Base-by-base conservation (phyloP, 768 basidiomycete species). In the Termitomyces sp. region DNA sequence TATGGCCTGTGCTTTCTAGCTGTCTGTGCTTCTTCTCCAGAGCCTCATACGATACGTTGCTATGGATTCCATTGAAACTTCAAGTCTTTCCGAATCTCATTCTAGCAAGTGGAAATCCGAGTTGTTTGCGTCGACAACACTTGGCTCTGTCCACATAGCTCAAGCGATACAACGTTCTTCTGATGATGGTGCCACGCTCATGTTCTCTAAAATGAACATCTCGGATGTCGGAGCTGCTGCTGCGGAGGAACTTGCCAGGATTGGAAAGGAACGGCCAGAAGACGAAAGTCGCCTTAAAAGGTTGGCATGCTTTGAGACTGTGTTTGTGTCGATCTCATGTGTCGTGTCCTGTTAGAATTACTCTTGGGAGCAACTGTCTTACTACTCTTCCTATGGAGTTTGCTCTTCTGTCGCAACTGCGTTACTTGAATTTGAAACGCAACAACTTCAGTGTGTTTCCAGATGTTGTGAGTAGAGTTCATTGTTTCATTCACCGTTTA, bases 371-470 rank as follows among this genome's bases (percentile, higher is more conserved):
- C 70, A 99, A 99, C 70, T 83, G 85, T 42, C 78, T 99, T 28
- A 77, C 85, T 46, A 85, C 83, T 2, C 78, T 96, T 46, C 93
- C 94, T 22, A 79, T 78, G 54, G 83, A 86, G 42, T 92, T 94
- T 64, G 80, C 82, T 5, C 77, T 86, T 34, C 71, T 95, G 52
- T 84, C 87, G 41, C 82, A 79, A 60, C 75, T 96, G 44, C 81
- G 92, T 62, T 96, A 96, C 70, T 77, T 96, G 31, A 94, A 94
- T 69, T 81, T 96, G 63, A 88, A 88, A 75, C 84, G 83, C 69
- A 98, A 98, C 67, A 80, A 77, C 54, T 86, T 99, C 64, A 76
- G 86, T 3, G 77, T 80, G 15, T 92, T 99, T 62, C 97, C 97
- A 18, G 82, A 86, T 59, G 93, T 92, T 54, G 94, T 98, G 68